Evolutionary conservation across 2,329 filamentous ascomycete genomes (phyloP).

Genomic region (Dactylellina parvicollis): DNA sequence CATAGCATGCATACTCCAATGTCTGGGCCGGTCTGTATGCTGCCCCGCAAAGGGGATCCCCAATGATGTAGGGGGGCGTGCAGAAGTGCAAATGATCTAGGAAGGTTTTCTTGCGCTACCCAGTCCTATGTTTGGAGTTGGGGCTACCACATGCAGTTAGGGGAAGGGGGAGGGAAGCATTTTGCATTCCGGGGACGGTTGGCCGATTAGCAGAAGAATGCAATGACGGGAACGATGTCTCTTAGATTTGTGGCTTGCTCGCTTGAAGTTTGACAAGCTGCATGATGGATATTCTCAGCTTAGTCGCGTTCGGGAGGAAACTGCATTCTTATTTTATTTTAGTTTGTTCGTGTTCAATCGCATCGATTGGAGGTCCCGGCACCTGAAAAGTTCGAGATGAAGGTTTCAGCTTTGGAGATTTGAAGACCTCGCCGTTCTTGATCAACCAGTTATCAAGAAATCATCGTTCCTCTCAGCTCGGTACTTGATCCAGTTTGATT

Average conservation of each 20-base stretch:
- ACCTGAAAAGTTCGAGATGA: background rate
- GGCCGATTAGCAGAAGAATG: slow-evolving; percentile 1
- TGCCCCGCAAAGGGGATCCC: slow-evolving; percentile 34
- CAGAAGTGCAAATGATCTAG: background rate
- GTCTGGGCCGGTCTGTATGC: slow-evolving; percentile 1
- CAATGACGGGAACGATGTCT: slow-evolving; percentile 33
- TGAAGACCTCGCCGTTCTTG: background rate
- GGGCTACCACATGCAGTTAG: no score
- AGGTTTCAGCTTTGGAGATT: slow-evolving; percentile 2
- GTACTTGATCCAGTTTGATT: slow-evolving; percentile 3
- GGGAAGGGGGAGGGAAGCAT: background rate
- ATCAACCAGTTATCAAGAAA: background rate
- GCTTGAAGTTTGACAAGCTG: slow-evolving; percentile 45
- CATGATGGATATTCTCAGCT: slow-evolving; percentile 24
- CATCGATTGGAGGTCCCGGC: slow-evolving; percentile 1
- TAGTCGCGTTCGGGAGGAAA: slow-evolving; percentile 7
- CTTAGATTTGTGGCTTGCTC: slow-evolving; percentile 43
- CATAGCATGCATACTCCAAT: slow-evolving; percentile 22
- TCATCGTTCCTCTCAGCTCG: background rate
- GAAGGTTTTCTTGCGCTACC: background rate
- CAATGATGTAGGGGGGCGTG: slow-evolving; percentile 18
- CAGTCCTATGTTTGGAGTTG: background rate
- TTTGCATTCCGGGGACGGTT: slow-evolving; percentile 22
- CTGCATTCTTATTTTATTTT: background rate
- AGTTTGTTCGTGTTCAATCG: background rate